A percentile compares a stretch with the other conserved stretches of the same genome.
phyloP scores from a whole-genome alignment of 2,329 filamentous ascomycete genomes.

The Trichoderma sp. region DNA sequence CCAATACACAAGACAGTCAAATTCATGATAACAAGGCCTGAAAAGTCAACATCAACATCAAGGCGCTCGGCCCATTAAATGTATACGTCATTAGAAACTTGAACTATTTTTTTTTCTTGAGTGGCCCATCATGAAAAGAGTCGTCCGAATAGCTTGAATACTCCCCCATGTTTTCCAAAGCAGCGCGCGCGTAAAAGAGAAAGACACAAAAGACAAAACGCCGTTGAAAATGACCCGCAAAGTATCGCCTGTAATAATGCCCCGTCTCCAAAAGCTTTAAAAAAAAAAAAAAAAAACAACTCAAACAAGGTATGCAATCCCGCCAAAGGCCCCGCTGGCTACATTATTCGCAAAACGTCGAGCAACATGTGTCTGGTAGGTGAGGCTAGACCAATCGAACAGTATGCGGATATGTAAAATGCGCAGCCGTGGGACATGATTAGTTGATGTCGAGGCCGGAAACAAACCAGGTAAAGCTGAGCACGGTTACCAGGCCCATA shows the following conservation, averaged over 20 bases:
- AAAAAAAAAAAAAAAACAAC: neutral
- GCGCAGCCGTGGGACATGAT: neutral
- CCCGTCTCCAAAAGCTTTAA: neutral
- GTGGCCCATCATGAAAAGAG: conserved; percentile 17
- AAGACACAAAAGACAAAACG: conserved; percentile 10
- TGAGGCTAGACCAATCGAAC: neutral
- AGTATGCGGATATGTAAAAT: neutral
- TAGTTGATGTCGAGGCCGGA: conserved; percentile 45
- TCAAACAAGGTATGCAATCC: neutral
- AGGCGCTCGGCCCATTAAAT: conserved; percentile 18
- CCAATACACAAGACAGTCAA: neutral
- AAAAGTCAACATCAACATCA: neutral
- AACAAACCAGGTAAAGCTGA: conserved; percentile 65
- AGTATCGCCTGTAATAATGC: conserved; percentile 8
- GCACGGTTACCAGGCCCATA: conserved; percentile 55
- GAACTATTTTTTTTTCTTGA: conserved; percentile 16
- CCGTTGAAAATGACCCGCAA: conserved; percentile 12
- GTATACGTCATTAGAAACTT: conserved; percentile 20
- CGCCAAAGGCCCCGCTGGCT: neutral
- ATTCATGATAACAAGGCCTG: neutral
- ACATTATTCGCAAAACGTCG: neutral
- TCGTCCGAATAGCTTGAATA: conserved; percentile 16
- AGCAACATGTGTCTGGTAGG: neutral
- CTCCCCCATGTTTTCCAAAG: conserved; percentile 14
- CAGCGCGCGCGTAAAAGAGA: neutral